phyloP scores from a whole-genome alignment of 1,139 yeast genomes.

The Pichia sp. region DNA sequence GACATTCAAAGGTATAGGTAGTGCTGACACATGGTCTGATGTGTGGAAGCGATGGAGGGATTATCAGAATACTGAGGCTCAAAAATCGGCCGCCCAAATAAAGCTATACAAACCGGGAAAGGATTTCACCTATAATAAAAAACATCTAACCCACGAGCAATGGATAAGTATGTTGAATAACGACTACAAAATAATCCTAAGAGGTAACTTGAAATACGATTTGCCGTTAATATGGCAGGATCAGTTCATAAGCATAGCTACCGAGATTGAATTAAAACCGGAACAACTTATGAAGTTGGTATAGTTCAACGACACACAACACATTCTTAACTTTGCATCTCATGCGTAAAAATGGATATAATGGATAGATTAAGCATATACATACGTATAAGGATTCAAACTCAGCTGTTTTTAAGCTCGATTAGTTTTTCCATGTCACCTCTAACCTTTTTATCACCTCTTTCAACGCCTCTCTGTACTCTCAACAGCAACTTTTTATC shows the following conservation, averaged over 20 bases:
- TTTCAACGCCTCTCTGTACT: slow-evolving; percentile 23
- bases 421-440: slow-evolving; percentile 23
- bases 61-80: slow-evolving; percentile 34
- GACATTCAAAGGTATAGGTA: slow-evolving; percentile 49
- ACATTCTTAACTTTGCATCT: no score
- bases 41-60: slow-evolving; percentile 38
- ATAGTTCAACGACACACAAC: neutral
- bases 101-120: slow-evolving; percentile 69
- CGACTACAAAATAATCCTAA: slow-evolving; percentile 73
- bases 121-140: slow-evolving; percentile 38
- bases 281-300: neutral
- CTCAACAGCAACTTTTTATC: slow-evolving; percentile 37
- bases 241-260: slow-evolving; percentile 24
- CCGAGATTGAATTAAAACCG: slow-evolving; percentile 19
- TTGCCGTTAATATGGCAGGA: slow-evolving; percentile 43
- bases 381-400: no score
- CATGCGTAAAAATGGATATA: no score
- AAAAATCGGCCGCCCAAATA: slow-evolving; percentile 55
- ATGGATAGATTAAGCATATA: no score
- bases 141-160: slow-evolving; percentile 30
- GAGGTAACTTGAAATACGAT: slow-evolving; percentile 74
- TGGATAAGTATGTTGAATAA: slow-evolving; percentile 74
- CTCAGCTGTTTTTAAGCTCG: slow-evolving; percentile 11
- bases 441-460: slow-evolving; percentile 13
- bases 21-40: slow-evolving; percentile 15